phyloP scores from a whole-genome alignment of 2,329 filamentous ascomycete genomes.

The Botrytis aclada region DNA sequence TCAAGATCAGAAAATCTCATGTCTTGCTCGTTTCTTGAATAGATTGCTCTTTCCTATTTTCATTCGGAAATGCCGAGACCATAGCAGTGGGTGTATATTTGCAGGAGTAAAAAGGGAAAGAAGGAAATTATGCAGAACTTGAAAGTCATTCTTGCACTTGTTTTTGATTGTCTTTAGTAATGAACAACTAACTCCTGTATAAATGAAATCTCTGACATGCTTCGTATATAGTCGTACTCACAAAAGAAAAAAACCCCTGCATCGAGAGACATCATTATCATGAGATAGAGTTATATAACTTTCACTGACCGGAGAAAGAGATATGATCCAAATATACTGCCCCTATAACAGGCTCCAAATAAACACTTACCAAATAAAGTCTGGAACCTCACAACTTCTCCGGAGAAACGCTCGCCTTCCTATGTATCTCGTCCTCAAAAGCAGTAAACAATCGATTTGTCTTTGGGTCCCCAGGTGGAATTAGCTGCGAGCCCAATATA shows the following conservation, averaged over 20 bases:
- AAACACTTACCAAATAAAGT: too few relatives aligned
- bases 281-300: background rate
- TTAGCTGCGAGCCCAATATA: slow-evolving; percentile 44
- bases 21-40: background rate
- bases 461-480: slow-evolving; percentile 42
- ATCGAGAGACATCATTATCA: background rate
- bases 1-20: background rate
- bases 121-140: background rate
- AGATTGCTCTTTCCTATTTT: slow-evolving; percentile 1
- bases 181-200: background rate
- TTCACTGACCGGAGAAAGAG: background rate
- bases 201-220: background rate
- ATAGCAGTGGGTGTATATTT: background rate
- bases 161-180: background rate
- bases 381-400: background rate
- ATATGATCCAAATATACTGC: too few relatives aligned
- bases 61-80: background rate
- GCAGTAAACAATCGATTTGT: slow-evolving; percentile 38
- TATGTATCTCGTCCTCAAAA: slow-evolving; percentile 44
- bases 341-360: background rate
- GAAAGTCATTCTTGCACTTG: background rate
- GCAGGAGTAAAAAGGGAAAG: background rate
- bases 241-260: too few relatives aligned
- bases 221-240: background rate
- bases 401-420: slow-evolving; percentile 4